Evolutionary conservation across 129 eudicot genomes (phyloP).

Genomic region (Centrapalus pauciflorus): DNA sequence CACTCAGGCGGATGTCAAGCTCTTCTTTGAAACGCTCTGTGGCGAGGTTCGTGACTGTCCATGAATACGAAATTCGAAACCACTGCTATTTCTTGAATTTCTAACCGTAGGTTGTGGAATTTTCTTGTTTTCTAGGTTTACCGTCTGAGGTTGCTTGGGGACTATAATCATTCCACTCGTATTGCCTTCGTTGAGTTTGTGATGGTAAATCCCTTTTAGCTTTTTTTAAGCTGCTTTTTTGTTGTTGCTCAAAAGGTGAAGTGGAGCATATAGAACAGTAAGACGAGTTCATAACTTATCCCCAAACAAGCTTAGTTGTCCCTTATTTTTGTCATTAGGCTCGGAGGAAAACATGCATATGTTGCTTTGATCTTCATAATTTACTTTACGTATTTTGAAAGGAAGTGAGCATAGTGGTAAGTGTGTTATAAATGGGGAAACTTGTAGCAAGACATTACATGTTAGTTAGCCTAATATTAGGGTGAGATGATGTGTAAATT

Average conservation of each 20-base stretch:
- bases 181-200: slow-evolving; percentile 96
- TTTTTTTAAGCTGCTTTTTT: background rate
- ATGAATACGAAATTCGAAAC: background rate
- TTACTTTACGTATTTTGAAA: too few species aligned
- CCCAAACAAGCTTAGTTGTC: too few species aligned
- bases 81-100: slow-evolving; percentile 8
- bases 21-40: slow-evolving; percentile 77
- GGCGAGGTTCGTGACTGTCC: slow-evolving; percentile 71
- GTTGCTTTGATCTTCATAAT: too few species aligned
- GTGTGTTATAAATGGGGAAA: too few species aligned
- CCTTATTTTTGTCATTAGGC: too few species aligned
- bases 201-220: slow-evolving; percentile 45
- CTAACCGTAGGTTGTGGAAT: slow-evolving; percentile 7
- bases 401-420: too few species aligned
- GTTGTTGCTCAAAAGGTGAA: background rate
- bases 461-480: background rate
- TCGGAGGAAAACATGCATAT: too few species aligned
- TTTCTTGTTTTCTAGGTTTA: slow-evolving; percentile 47
- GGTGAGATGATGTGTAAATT: background rate
- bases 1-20: slow-evolving; percentile 84
- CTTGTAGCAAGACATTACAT: too few species aligned
- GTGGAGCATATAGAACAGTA: too few species aligned
- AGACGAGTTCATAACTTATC: too few species aligned
- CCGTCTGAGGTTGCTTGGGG: slow-evolving; percentile 95
- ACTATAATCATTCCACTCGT: slow-evolving; percentile 80